Evolutionary conservation across 2,329 filamentous ascomycete genomes (phyloP).

Genomic region (Didymella segeticola): DNA sequence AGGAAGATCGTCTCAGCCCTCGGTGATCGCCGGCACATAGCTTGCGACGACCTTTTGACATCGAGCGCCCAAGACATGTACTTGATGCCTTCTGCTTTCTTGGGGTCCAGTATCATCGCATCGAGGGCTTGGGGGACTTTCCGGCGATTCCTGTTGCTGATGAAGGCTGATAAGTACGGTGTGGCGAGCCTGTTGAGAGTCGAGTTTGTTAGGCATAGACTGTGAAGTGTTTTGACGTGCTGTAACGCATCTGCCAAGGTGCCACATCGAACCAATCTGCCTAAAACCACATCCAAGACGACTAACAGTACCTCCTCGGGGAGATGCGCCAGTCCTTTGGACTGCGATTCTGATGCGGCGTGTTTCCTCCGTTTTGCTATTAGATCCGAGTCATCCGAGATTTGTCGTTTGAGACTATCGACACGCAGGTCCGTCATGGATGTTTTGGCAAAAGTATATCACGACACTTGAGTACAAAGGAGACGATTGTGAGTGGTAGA

Average conservation of each 20-base stretch:
- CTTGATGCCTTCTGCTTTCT: neutral
- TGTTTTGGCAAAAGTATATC: too few relatives aligned
- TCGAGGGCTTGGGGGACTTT: neutral
- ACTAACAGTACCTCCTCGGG: neutral
- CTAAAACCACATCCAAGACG: neutral
- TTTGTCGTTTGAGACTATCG: neutral
- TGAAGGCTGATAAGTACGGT: neutral
- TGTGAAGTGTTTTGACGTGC: neutral
- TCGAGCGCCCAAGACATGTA: neutral
- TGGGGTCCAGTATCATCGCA: neutral
- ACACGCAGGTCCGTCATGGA: neutral
- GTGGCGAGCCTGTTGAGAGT: constrained; percentile 5
- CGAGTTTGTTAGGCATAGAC: constrained; percentile 9
- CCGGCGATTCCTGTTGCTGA: neutral
- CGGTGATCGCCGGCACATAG: neutral
- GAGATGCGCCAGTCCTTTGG: neutral
- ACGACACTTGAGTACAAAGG: neutral
- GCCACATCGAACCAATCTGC: neutral
- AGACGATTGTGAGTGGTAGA: neutral
- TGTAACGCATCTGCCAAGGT: neutral
- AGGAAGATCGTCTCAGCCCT: neutral
- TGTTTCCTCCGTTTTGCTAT: neutral
- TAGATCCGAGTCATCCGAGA: neutral
- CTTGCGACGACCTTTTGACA: neutral
- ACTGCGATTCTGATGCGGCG: neutral